A percentile compares a stretch with the other conserved stretches of the same genome.
phyloP scores from a whole-genome alignment of 257 asterid species.

The Nicotiana otophora region DNA sequence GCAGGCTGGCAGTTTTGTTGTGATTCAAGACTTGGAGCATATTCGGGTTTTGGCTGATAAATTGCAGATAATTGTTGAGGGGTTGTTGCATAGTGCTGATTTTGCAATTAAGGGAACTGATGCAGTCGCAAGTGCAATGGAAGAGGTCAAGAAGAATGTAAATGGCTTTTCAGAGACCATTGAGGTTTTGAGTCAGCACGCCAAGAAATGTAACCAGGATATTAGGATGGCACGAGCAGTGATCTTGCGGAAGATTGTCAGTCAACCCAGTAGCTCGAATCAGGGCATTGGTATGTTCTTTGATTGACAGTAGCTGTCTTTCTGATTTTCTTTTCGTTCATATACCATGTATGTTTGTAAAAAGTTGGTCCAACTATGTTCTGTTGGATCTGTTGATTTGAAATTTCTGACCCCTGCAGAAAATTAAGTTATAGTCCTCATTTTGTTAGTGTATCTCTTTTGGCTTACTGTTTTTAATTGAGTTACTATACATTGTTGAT shows the following conservation, averaged over 20 bases:
- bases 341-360: conserved; percentile 6
- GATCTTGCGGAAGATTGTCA: conserved; percentile 58
- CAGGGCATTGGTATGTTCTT: conserved; percentile 8
- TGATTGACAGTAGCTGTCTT: not conserved
- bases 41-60: conserved; percentile 32
- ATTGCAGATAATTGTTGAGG: conserved; percentile 38
- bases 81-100: conserved; percentile 24
- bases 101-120: conserved; percentile 22
- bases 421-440: not conserved
- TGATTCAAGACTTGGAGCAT: conserved; percentile 48
- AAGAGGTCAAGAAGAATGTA: conserved; percentile 41
- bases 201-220: conserved; percentile 50
- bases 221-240: conserved; percentile 52
- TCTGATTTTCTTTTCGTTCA: not conserved
- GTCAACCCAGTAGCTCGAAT: conserved; percentile 25
- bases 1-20: conserved; percentile 41
- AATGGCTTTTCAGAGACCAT: conserved; percentile 37
- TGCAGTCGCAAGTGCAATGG: conserved; percentile 29
- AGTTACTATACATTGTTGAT: not conserved
- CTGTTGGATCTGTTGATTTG: not conserved
- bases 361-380: not conserved
- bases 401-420: conserved; percentile 1
- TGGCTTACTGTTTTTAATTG: not conserved
- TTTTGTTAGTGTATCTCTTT: not conserved
- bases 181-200: conserved; percentile 37